Evolutionary conservation across 1,139 yeast species (phyloP).

Genomic region (Zygosaccharomyces pseudobailii): DNA sequence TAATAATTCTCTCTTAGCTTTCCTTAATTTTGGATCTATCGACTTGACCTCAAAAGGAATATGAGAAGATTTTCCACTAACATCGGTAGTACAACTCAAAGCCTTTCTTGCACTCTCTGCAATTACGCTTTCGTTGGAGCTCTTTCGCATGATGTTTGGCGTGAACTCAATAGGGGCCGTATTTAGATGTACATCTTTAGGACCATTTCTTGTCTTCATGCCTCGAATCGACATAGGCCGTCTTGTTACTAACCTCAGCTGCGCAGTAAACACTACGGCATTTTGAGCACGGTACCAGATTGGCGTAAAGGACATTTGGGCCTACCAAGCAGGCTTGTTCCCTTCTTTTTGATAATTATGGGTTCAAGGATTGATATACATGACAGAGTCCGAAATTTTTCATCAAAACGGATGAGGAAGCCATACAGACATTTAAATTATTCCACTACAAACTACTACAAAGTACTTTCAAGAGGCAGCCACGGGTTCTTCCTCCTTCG

Average conservation of each 20-base stretch:
- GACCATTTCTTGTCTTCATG: conserved; percentile 1
- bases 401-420: neutral
- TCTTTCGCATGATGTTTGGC: conserved; percentile 28
- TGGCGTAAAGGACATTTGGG: conserved; percentile 2
- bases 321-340: conserved; percentile 1
- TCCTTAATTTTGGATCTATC: conserved; percentile 22
- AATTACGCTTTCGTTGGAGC: conserved; percentile 7
- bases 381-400: conserved; percentile 1
- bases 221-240: conserved; percentile 5
- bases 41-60: conserved; percentile 56
- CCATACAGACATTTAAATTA: neutral
- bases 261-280: neutral
- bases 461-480: conserved; percentile 3
- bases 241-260: neutral
- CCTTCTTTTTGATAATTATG: neutral
- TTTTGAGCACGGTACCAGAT: conserved; percentile 1
- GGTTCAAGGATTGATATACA: neutral
- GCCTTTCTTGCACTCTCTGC: conserved; percentile 28
- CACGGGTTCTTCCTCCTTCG: conserved; percentile 16
- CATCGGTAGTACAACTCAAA: conserved; percentile 37
- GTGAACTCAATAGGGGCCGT: conserved; percentile 38
- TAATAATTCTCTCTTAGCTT: conserved; percentile 13
- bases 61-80: conserved; percentile 13
- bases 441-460: neutral
- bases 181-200: conserved; percentile 20